phyloP scores from a whole-genome alignment of 2,329 filamentous ascomycete species.

The Sclerotinia subarctica region DNA sequence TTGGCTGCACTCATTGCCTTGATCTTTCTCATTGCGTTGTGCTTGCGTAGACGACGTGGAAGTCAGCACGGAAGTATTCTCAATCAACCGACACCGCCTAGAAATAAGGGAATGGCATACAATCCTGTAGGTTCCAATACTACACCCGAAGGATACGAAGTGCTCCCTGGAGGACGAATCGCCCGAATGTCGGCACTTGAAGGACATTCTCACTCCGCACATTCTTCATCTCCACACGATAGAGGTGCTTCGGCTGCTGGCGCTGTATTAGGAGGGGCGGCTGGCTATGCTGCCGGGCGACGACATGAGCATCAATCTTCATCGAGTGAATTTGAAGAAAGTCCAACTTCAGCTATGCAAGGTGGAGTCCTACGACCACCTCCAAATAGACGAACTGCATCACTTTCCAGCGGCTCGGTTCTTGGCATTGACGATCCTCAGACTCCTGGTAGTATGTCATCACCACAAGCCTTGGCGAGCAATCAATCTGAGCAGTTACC shows the following conservation, averaged over 20 bases:
- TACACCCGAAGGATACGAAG: conserved; percentile 57
- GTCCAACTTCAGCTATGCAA: conserved; percentile 63
- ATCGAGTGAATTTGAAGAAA: conserved; percentile 63
- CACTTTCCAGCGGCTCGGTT: conserved; percentile 79
- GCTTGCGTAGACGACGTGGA: conserved; percentile 50
- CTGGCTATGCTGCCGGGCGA: conserved; percentile 47
- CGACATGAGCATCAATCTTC: conserved; percentile 53
- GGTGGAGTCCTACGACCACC: conserved; percentile 57
- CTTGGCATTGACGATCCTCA: conserved; percentile 66
- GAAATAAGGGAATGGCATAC: conserved; percentile 47
- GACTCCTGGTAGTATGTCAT: conserved; percentile 78
- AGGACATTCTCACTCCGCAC: conserved; percentile 63
- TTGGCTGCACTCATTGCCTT: conserved; percentile 66
- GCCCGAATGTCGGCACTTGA: conserved; percentile 95
- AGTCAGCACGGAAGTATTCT: conserved; percentile 73
- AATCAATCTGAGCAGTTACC: conserved; percentile 93
- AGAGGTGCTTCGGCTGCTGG: conserved; percentile 19
- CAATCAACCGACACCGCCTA: conserved; percentile 81
- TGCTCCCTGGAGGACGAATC: conserved; percentile 82
- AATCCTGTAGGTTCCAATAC: conserved; percentile 40
- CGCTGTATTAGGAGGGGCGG: conserved; percentile 42
- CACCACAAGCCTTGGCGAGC: conserved; percentile 76
- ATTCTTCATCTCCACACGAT: conserved; percentile 50
- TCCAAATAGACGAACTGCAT: conserved; percentile 74
- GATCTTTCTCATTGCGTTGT: conserved; percentile 55